Percentiles rank a stretch among this genome's conserved stretches.
Conservation (phyloP, 306 rosid genomes). For the Citrullus colocynthis region DNA sequence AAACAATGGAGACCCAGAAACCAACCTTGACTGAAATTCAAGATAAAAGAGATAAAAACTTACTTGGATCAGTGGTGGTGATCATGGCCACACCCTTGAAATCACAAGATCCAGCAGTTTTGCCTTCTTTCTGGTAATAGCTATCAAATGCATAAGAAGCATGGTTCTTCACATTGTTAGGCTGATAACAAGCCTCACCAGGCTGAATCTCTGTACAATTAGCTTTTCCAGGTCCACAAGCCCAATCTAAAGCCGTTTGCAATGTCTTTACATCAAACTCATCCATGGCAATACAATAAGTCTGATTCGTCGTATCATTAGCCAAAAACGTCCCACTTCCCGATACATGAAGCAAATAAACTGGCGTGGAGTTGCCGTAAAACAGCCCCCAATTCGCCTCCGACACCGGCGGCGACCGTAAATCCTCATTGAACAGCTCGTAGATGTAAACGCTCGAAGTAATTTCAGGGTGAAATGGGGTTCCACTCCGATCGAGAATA, state of each 20-base stretch:
- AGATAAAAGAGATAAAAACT: constrained; percentile 10
- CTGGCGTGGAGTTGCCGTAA: constrained; percentile 51
- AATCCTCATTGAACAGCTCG: constrained; percentile 66
- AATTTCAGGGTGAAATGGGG: constrained; percentile 67
- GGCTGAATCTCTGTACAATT: constrained; percentile 85
- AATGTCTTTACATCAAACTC: constrained; percentile 48
- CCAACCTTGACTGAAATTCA: neutral
- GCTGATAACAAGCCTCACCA: constrained; percentile 62
- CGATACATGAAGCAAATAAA: constrained; percentile 64
- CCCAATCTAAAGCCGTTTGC: constrained; percentile 93
- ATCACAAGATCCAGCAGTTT: constrained; percentile 58
- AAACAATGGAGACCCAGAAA: neutral
- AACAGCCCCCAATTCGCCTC: constrained; percentile 86
- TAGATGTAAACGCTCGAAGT: constrained; percentile 65
- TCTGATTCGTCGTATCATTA: constrained; percentile 57
- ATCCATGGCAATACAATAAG: constrained; percentile 56
- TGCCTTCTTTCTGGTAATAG: constrained; percentile 63
- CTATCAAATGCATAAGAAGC: constrained; percentile 88
- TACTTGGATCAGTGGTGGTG: constrained; percentile 83
- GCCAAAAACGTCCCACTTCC: constrained; percentile 71
- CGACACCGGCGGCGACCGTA: constrained; percentile 67
- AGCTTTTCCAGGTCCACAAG: constrained; percentile 66
- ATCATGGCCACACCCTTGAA: constrained; percentile 73
- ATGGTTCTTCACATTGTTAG: constrained; percentile 67
- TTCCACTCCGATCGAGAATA: constrained; percentile 60